These are phyloP conservation scores for Cytospora paraplurivora DNA, from an alignment of 2,329 filamentous ascomycete species.

Conservation along the genomic window DNA sequence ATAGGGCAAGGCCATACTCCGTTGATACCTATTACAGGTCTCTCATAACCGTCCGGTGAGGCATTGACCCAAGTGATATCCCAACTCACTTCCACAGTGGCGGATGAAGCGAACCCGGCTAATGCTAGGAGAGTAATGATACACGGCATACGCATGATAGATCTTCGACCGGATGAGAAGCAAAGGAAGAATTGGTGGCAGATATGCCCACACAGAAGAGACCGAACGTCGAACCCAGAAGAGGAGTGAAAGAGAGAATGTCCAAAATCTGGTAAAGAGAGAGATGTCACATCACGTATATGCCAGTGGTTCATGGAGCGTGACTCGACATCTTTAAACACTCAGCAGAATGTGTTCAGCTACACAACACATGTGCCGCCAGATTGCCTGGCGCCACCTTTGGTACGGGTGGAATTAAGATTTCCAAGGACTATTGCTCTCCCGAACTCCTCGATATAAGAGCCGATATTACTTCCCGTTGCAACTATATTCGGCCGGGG, in stretches of 20 bases:
- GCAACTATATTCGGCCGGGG: slow-evolving; percentile 8
- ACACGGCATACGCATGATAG: slow-evolving; percentile 18
- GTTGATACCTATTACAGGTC: slow-evolving; percentile 57
- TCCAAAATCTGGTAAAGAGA: neutral
- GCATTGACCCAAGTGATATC: slow-evolving; percentile 45
- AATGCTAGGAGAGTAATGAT: slow-evolving; percentile 27
- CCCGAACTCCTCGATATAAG: neutral
- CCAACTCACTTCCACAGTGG: slow-evolving; percentile 43
- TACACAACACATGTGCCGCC: slow-evolving; percentile 19
- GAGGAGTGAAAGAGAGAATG: neutral
- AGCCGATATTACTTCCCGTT: slow-evolving; percentile 1
- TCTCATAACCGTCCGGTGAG: slow-evolving; percentile 41
- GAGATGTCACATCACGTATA: neutral
- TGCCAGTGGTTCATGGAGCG: slow-evolving; percentile 5
- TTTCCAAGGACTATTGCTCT: slow-evolving; percentile 8
- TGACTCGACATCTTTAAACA: slow-evolving; percentile 23
- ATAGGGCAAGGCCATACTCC: slow-evolving; percentile 61
- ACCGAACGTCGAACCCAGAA: neutral
- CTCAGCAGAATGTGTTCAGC: slow-evolving; percentile 15
- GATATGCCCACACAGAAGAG: neutral
- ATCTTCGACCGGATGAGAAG: neutral
- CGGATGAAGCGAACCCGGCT: slow-evolving; percentile 34
- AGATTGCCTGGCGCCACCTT: slow-evolving; percentile 14
- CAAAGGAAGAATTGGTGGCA: neutral
- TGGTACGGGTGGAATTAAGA: slow-evolving; percentile 2